Base-by-base conservation (phyloP, 169 alveolate species). In the Eimeria praecox region DNA sequence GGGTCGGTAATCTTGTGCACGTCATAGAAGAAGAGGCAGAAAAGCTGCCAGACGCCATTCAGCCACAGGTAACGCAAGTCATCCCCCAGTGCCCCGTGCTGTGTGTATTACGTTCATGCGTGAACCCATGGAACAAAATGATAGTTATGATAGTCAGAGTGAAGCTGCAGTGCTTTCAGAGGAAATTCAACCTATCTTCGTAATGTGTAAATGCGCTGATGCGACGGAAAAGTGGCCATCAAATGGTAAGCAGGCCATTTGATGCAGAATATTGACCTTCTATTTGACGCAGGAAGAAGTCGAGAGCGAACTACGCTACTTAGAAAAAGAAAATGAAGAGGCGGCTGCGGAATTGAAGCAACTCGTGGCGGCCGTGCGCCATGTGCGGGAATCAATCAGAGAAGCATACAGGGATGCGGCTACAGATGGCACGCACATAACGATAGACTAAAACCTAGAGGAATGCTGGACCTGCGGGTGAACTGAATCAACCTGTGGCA, bases 311-410 rank as follows among this genome's bases (percentile, higher is more conserved):
- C 20, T 87, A 42, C 52, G 93, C 46, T 87, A 87, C 62, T 62
- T 87, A 83, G 93, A 87, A 14, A 42, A 42, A 87, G 93, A 87
- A 22, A 87, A 87, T n/a, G 93, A 87, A 62, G 46, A 14, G 27
- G 93, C 93, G 6, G 93, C 93, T 62, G 64, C 78, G 49, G 93
- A 87, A 62, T 44, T 87, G 40, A 87, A 87, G 62, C 66, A 87
- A 10, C 93, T 87, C 75, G 93, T 87, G 49, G 93, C 93, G 40
- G 56, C 93, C 80, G 82, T 87, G n/a, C 78, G 82, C 83, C 78
- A 40, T 42, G 78, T 87, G 40, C 93, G 93, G 64, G 93, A 87
- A 35, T 62, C 83, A 87, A 35, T 62, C 46, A 27, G 93, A 30
- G 62, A 56, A 22, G 78, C 93, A 30, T 87, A 87, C 82, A 87